These are phyloP conservation scores for Arachnopeziza araneosa DNA, from an alignment of 2,329 filamentous ascomycete species.

Conservation along the genomic window DNA sequence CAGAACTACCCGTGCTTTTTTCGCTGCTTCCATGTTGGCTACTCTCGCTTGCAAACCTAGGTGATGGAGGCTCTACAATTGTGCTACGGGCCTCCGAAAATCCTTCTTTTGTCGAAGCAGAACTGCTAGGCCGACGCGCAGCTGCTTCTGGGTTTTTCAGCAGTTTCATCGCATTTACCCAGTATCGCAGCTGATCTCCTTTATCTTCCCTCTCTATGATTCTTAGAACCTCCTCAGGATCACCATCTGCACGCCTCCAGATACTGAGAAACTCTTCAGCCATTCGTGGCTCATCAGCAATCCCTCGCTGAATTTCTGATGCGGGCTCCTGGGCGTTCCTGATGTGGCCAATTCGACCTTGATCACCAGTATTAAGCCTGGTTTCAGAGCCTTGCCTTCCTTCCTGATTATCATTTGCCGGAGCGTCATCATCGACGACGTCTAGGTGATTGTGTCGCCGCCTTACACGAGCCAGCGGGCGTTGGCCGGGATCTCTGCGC, in stretches of 20 bases:
- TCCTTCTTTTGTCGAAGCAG: neutral
- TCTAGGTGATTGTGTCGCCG: slow-evolving; percentile 18
- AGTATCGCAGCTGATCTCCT: slow-evolving; percentile 52
- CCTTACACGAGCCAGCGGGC: slow-evolving; percentile 21
- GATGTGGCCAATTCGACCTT: neutral
- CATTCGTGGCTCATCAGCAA: slow-evolving; percentile 25
- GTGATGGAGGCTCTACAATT: neutral
- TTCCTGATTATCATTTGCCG: neutral
- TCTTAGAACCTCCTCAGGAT: slow-evolving; percentile 51
- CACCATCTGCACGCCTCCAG: slow-evolving; percentile 54
- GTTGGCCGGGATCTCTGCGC: slow-evolving; percentile 14
- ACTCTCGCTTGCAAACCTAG: neutral
- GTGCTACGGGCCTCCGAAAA: neutral
- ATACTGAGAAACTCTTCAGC: slow-evolving; percentile 45
- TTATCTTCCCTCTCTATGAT: slow-evolving; percentile 58
- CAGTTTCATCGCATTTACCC: slow-evolving; percentile 48
- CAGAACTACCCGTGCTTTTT: slow-evolving; percentile 18
- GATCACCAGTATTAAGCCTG: neutral
- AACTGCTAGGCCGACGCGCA: neutral
- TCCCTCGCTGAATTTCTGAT: slow-evolving; percentile 24
- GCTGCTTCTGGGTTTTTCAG: slow-evolving; percentile 7
- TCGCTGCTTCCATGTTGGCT: slow-evolving; percentile 3
- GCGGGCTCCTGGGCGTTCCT: slow-evolving; percentile 11
- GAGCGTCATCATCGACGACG: slow-evolving; percentile 8
- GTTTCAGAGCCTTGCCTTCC: neutral